These are phyloP conservation scores for Bonia amplexicaulis DNA, from an alignment of 176 grass and related monocot species.

Conservation along the genomic window DNA sequence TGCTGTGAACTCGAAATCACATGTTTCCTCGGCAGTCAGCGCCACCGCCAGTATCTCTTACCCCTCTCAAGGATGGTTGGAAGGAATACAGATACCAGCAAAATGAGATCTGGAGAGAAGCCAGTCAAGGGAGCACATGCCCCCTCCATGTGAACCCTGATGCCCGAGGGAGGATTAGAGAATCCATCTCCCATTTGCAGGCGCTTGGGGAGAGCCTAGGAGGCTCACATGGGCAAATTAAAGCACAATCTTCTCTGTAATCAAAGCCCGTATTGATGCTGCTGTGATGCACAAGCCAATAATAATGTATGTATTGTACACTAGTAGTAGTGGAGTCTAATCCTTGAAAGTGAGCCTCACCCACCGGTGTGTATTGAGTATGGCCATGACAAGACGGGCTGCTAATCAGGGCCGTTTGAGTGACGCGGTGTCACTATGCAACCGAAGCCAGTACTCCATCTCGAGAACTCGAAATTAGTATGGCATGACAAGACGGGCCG, in stretches of 20 bases:
- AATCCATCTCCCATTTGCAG: conserved; percentile 25
- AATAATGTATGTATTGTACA: conserved; percentile 31
- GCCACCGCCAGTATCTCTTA: not conserved
- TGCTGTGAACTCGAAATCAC: conserved; percentile 25
- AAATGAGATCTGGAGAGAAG: conserved; percentile 32
- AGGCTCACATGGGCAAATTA: conserved; percentile 44
- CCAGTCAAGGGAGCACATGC: conserved; percentile 45
- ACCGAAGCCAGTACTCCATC: not conserved
- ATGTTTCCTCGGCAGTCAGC: not conserved
- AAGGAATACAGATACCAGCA: conserved; percentile 17
- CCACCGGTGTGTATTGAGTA: conserved; percentile 9
- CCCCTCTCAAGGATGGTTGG: not conserved
- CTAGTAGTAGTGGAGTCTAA: conserved; percentile 20
- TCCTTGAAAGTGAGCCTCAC: conserved; percentile 29
- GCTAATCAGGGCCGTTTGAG: conserved; percentile 15
- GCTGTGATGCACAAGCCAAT: conserved; percentile 22
- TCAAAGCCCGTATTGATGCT: conserved; percentile 28
- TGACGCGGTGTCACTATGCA: conserved; percentile 18
- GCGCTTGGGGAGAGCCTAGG: not conserved
- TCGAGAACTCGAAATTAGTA: not conserved
- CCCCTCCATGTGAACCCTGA: conserved; percentile 34
- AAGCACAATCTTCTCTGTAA: conserved; percentile 36
- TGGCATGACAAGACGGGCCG: conserved; percentile 26
- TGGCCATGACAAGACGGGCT: conserved; percentile 25
- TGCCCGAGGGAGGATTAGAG: conserved; percentile 29